These are phyloP conservation scores for Phoma sp. DNA, from an alignment of 2,329 filamentous ascomycete species.

Conservation along the genomic window DNA sequence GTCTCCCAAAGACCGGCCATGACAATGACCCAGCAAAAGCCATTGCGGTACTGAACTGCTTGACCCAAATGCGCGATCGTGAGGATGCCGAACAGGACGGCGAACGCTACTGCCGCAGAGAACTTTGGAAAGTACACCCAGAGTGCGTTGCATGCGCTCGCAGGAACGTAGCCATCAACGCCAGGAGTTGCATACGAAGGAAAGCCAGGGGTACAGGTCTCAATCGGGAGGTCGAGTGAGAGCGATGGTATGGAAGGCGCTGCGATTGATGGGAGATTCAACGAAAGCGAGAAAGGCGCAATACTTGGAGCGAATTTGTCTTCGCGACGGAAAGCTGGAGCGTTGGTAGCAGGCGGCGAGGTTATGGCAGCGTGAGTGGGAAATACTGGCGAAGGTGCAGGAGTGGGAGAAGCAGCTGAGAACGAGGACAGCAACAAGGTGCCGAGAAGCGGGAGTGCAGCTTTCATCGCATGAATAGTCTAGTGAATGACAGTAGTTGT, in stretches of 20 bases:
- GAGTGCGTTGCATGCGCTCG: conserved; percentile 26
- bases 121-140: conserved; percentile 31
- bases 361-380: conserved; percentile 8
- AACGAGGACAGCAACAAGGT: conserved; percentile 19
- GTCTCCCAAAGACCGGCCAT: conserved; percentile 54
- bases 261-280: conserved; percentile 18
- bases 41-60: conserved; percentile 32
- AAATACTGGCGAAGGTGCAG: conserved; percentile 8
- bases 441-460: conserved; percentile 18
- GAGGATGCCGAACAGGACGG: conserved; percentile 26
- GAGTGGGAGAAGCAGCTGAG: conserved; percentile 16
- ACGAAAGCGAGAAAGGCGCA: conserved; percentile 20
- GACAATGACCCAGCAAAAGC: conserved; percentile 52
- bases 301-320: conserved; percentile 16
- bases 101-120: conserved; percentile 27
- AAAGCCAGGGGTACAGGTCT: conserved; percentile 25
- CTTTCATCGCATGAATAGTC: conserved; percentile 18
- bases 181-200: conserved; percentile 24
- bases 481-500: conserved; percentile 9
- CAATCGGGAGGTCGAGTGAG: conserved; percentile 14
- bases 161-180: conserved; percentile 28
- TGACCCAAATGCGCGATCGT: conserved; percentile 25
- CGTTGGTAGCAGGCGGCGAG: conserved; percentile 6
- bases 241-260: conserved; percentile 9
- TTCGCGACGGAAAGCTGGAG: conserved; percentile 19